Evolutionary conservation across 805 yeast species (phyloP).

Genomic region (Cyberlindnera petersonii): DNA sequence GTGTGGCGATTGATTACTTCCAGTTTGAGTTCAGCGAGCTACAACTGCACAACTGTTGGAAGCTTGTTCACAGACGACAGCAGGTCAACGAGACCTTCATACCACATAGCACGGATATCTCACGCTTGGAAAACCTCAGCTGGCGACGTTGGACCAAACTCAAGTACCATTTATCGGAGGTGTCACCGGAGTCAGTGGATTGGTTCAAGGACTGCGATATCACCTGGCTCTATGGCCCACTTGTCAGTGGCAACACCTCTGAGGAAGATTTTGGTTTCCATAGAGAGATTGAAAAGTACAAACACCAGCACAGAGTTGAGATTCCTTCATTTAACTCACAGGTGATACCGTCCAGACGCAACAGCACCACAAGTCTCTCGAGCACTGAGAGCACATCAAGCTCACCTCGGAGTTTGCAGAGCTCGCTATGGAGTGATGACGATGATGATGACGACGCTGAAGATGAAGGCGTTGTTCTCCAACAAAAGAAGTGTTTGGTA

Average conservation of each 20-base stretch:
- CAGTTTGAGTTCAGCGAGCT: conserved; percentile 33
- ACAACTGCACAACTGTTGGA: conserved; percentile 41
- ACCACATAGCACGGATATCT: conserved; percentile 33
- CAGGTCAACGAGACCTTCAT: conserved; percentile 26
- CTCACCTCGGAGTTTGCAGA: conserved; percentile 13
- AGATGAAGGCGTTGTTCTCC: conserved; percentile 3
- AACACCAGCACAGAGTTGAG: neutral
- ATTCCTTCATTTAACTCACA: neutral
- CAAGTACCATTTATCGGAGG: conserved; percentile 50
- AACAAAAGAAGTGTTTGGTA: no score
- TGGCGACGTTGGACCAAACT: conserved; percentile 97
- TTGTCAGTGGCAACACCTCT: conserved; percentile 13
- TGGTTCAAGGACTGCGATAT: conserved; percentile 96
- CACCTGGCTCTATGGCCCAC: conserved; percentile 94
- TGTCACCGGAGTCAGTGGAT: conserved; percentile 80
- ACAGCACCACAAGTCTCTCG: conserved; percentile 11
- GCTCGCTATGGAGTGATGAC: conserved; percentile 16
- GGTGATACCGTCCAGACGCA: conserved; percentile 3
- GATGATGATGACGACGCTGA: conserved; percentile 14
- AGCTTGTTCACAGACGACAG: conserved; percentile 31
- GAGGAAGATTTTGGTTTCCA: conserved; percentile 16
- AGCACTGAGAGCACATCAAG: no score
- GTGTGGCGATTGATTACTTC: conserved; percentile 38
- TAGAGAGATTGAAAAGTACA: no score
- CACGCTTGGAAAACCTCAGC: conserved; percentile 71